Evolutionary conservation across 805 yeast genomes (phyloP).

Genomic region (Teunomyces gatunensis): DNA sequence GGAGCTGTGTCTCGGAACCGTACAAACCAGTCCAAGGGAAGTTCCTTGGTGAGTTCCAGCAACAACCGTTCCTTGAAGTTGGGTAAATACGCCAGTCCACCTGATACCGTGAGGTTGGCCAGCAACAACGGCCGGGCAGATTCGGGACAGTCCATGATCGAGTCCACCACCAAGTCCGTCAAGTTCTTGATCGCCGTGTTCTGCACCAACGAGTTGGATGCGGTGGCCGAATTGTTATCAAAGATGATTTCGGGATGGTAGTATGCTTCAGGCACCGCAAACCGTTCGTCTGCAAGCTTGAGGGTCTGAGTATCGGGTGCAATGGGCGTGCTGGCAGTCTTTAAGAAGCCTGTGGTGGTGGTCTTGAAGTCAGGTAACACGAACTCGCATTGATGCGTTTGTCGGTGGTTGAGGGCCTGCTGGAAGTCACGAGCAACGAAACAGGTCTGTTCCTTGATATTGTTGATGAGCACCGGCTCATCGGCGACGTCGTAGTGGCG

Average conservation of each 20-base stretch:
- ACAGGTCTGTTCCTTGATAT: slow-evolving; percentile 77
- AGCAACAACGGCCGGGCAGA: slow-evolving; percentile 69
- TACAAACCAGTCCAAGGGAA: slow-evolving; percentile 72
- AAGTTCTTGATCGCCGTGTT: slow-evolving; percentile 60
- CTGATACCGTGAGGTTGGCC: slow-evolving; percentile 75
- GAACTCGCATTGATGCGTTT: slow-evolving; percentile 55
- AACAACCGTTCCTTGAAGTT: slow-evolving; percentile 64
- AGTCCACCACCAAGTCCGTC: slow-evolving; percentile 74
- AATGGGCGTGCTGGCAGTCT: slow-evolving; percentile 22
- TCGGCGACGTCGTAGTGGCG: slow-evolving; percentile 92
- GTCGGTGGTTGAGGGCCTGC: slow-evolving; percentile 39
- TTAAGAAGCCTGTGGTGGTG: slow-evolving; percentile 70
- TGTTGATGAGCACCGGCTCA: slow-evolving; percentile 80
- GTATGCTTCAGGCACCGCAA: slow-evolving; percentile 80
- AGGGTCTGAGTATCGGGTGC: slow-evolving; percentile 58
- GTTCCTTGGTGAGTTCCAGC: slow-evolving; percentile 60
- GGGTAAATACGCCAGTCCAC: slow-evolving; percentile 75
- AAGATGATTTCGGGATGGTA: slow-evolving; percentile 76
- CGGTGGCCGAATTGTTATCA: slow-evolving; percentile 30
- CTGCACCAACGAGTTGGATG: slow-evolving; percentile 30
- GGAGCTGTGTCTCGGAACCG: slow-evolving; percentile 30
- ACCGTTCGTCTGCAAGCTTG: slow-evolving; percentile 76
- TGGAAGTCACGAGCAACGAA: slow-evolving; percentile 63
- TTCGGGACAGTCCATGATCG: slow-evolving; percentile 70
- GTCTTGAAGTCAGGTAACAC: slow-evolving; percentile 86